Evolutionary conservation across 257 asterid genomes (phyloP).

Genomic region (Ajuga chamaepitys): DNA sequence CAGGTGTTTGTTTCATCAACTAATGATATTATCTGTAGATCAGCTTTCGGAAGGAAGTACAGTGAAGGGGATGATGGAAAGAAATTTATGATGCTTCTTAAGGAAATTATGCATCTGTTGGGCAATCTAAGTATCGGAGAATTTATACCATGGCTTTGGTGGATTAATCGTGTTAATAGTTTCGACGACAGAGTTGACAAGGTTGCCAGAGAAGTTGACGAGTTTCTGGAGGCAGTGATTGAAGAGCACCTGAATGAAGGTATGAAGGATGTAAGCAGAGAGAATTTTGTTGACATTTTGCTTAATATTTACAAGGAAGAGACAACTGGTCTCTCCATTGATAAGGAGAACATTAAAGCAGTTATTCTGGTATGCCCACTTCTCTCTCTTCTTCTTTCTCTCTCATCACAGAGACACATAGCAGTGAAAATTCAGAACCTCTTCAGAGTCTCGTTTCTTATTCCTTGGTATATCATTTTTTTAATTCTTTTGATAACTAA

Average conservation of each 20-base stretch:
- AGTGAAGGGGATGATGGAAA: too few species aligned
- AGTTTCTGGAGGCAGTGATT: too few species aligned
- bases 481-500: too few species aligned
- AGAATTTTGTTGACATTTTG: slow-evolving; percentile 35
- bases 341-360: slow-evolving; percentile 30
- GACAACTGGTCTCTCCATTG: slow-evolving; percentile 14
- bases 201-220: too few species aligned
- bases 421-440: too few species aligned
- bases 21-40: slow-evolving; percentile 35
- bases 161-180: slow-evolving; percentile 41
- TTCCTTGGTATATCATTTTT: too few species aligned
- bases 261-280: slow-evolving; percentile 1
- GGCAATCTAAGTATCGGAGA: slow-evolving; percentile 30
- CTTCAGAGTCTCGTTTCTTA: too few species aligned
- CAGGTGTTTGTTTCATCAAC: slow-evolving; percentile 22
- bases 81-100: too few species aligned
- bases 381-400: background rate
- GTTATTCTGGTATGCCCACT: slow-evolving; percentile 23
- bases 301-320: slow-evolving; percentile 15
- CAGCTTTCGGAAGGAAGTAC: too few species aligned
- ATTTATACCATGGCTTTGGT: slow-evolving; percentile 39
- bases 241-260: too few species aligned
- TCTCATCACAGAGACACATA: too few species aligned
- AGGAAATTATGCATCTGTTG: too few species aligned
- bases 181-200: slow-evolving; percentile 19